Evolutionary conservation across 495 filamentous ascomycete genomes (phyloP), one percentile per base, ranked within the genome.

Genomic region (Niebla homalea): DNA sequence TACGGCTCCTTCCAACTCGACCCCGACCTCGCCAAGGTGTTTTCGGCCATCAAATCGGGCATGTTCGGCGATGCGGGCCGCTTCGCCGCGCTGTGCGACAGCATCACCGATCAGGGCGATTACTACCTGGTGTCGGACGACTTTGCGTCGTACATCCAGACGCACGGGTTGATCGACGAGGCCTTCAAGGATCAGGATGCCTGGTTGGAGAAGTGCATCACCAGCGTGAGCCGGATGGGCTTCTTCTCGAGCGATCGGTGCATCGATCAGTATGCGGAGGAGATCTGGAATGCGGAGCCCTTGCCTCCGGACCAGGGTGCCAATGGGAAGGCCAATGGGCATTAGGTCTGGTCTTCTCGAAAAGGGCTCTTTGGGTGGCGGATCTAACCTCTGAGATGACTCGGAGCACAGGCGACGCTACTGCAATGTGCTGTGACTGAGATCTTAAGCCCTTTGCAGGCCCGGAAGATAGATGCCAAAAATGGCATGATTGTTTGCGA

Each of bases 121-220:
- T 97, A 93, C 70, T 98, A 98, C 61, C 79, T 98, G 16, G 89
- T 98, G 29, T 90, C 84, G 8, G 92, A 98, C 58, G 92, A 98
- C 67, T 98, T 98, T 76, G 80, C 83, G 62, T 86, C 81, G 53
- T 98, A 98, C 66, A 67, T 93, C 60, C 77, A 88, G 59, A 95
- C 92, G 5, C 93, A 97, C 50, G 74, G 76, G 36, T 70, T 94
- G 52, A 86, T 97, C 18, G 93, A 97, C 62, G 81, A 89, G 63
- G 83, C 85, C 36, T 98, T 89, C 75, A 76, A 75, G 64, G 79
- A 97, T 62, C 82, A 90, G 66, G 87, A 94, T 48, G 85, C 83
- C 58, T 98, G 92, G 92, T 67, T 90, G 32, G 80, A 75, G 29
- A 95, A 94, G 76, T 83, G 75, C 52, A 96, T 98, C 58, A 82